Conservation (phyloP, 2,329 filamentous ascomycete species). For the Cladophialophora carrionii region DNA sequence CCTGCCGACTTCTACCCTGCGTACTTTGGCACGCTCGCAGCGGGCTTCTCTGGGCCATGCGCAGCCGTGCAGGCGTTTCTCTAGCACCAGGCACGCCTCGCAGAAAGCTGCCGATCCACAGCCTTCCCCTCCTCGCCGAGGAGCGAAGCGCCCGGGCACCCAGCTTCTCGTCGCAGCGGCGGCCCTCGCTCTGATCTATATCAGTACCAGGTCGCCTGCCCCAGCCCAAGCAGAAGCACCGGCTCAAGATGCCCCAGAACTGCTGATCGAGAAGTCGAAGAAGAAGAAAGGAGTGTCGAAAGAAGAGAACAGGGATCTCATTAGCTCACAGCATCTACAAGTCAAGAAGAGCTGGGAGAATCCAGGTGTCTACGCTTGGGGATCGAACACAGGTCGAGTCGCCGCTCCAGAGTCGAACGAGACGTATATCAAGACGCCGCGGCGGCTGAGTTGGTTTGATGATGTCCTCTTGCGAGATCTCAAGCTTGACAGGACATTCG, state of each 20-base stretch:
- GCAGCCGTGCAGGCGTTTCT: constrained; percentile 10
- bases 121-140: constrained; percentile 6
- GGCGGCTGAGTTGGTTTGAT: constrained; percentile 80
- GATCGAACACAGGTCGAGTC: constrained; percentile 82
- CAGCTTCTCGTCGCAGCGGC: constrained; percentile 48
- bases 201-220: constrained; percentile 38
- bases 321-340: constrained; percentile 85
- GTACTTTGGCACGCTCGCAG: constrained; percentile 17
- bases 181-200: constrained; percentile 47
- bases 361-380: constrained; percentile 93
- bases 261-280: constrained; percentile 70
- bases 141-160: constrained; percentile 19
- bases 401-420: constrained; percentile 82
- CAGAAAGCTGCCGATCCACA: constrained; percentile 10
- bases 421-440: constrained; percentile 74
- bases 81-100: constrained; percentile 15
- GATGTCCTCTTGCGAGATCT: constrained; percentile 81
- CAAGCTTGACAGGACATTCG: constrained; percentile 80
- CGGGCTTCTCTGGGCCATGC: constrained; percentile 6
- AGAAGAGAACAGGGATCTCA: constrained; percentile 73
- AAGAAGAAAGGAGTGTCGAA: constrained; percentile 59
- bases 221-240: constrained; percentile 56
- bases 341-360: constrained; percentile 79
- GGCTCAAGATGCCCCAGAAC: constrained; percentile 51
- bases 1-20: constrained; percentile 13